Percentiles rank a stretch among this genome's conserved stretches.
Evolutionary conservation across 805 yeast species (phyloP).

Genomic region (Cyberlindnera suaveolens): DNA sequence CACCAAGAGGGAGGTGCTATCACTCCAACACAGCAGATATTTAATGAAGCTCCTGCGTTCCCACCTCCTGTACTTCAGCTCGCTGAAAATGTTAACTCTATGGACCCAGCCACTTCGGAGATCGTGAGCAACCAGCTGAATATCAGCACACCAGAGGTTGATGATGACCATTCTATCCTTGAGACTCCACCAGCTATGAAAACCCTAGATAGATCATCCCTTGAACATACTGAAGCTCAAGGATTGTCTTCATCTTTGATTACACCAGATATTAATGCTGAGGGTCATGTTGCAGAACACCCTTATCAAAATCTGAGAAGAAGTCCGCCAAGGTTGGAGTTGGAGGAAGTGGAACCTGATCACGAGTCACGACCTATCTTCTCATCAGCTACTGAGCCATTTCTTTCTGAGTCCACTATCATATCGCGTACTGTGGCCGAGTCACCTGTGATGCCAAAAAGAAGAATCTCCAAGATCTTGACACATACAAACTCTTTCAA

Average conservation of each 20-base stretch:
- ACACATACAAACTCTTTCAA: conserved; percentile 13
- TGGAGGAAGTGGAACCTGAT: no score
- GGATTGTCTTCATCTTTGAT: no score
- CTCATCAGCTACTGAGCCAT: no score
- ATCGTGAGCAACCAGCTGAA: conserved; percentile 7
- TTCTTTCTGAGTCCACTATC: no score
- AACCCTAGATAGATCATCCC: no score
- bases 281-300: no score
- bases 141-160: conserved; percentile 9
- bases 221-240: no score
- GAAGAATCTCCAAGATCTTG: neutral
- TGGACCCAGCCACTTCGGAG: conserved; percentile 7
- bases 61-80: conserved; percentile 19
- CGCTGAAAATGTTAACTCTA: conserved; percentile 13
- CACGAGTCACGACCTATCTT: no score
- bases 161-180: no score
- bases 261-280: no score
- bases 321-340: neutral
- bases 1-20: conserved; percentile 1
- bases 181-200: no score
- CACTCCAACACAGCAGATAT: conserved; percentile 17
- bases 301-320: neutral
- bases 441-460: neutral
- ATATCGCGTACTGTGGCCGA: no score
- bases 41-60: conserved; percentile 2